Evolutionary conservation across 495 filamentous ascomycete genomes (phyloP), one percentile per base, ranked within the genome.

Genomic region (Penicillium macrosclerotiorum): DNA sequence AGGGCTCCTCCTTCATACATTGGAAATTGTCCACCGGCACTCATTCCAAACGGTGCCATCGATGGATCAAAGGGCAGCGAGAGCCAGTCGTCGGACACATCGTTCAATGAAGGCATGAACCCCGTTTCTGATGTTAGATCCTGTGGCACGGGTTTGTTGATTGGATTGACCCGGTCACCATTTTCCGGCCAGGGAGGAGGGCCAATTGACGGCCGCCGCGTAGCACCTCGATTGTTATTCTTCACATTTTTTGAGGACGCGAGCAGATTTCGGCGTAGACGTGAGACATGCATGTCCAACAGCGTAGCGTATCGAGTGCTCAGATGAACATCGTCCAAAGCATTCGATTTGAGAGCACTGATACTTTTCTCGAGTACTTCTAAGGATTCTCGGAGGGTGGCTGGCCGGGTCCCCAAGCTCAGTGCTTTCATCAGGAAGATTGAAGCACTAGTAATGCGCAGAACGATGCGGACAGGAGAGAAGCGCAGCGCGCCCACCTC

Each of bases 341-440:
- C 71, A 43, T 75, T 79, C 2, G 68, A 70, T 39, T 71, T 62
- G 41, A 79, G 59, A 1, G 73, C 72, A 26, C 67, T 62, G 39
- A 77, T 76, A 35, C 68, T 69, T 29, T 60, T 64, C 22, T 77
- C 73, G 1, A 79, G 62, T 9, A 76, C 59, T 32, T 77, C 70
- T 0, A 79, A 63, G 0, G 74, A 75, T 30, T 73, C 68, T 30
- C 71, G 65, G 3, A 79, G 59, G 16, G 71, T 76, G 1, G 71
- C 60, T 42, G 74, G 73, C 3, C 73, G 64, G 1, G 70, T 69
- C 1, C 76, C 76, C 17, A 79, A 36, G 40, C 76, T 79, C 5
- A 79, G 56, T 0, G 73, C 72, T 58, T 79, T 79, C 60, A 79
- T 71, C 8, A 79, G 37, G 45, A 75, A 79, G 20, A 79, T 76